Conservation (phyloP, 306 rosid genomes). For the Oemleria cerasiformis region DNA sequence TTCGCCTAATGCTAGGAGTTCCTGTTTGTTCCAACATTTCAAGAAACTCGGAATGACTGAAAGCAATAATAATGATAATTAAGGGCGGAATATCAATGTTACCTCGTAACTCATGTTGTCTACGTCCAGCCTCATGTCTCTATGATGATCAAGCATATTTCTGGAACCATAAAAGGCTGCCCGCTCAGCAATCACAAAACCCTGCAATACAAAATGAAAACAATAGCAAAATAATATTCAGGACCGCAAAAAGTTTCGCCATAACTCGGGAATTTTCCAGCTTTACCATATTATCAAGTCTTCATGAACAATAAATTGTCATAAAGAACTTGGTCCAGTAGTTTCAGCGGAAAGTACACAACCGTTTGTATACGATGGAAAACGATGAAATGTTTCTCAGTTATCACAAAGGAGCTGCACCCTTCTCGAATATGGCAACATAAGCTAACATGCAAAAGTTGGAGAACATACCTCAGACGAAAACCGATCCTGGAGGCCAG, state of each 20-base stretch:
- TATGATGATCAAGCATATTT: slow-evolving; percentile 66
- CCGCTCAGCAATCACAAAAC: slow-evolving; percentile 67
- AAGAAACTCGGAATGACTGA: background rate
- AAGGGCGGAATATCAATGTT: slow-evolving; percentile 1
- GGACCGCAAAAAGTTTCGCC: background rate
- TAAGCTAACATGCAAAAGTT: background rate
- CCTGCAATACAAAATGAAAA: slow-evolving; percentile 38
- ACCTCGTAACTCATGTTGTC: slow-evolving; percentile 92
- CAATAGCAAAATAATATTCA: background rate
- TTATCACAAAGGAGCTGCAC: background rate
- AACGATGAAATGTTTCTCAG: background rate
- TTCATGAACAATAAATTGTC: background rate
- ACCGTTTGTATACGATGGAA: background rate
- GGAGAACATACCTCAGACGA: slow-evolving; percentile 48
- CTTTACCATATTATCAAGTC: background rate
- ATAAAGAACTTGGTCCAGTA: background rate
- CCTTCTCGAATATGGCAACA: background rate
- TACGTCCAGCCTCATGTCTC: slow-evolving; percentile 83
- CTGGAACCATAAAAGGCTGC: slow-evolving; percentile 58
- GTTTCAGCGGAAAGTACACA: background rate
- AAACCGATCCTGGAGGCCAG: slow-evolving; percentile 46
- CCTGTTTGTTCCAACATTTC: slow-evolving; percentile 42
- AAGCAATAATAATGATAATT: background rate
- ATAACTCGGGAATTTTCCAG: background rate
- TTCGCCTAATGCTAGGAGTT: slow-evolving; percentile 78